phyloP scores from a whole-genome alignment of 371 early-diverging fungal species.

The Phascolomyces articulosus region DNA sequence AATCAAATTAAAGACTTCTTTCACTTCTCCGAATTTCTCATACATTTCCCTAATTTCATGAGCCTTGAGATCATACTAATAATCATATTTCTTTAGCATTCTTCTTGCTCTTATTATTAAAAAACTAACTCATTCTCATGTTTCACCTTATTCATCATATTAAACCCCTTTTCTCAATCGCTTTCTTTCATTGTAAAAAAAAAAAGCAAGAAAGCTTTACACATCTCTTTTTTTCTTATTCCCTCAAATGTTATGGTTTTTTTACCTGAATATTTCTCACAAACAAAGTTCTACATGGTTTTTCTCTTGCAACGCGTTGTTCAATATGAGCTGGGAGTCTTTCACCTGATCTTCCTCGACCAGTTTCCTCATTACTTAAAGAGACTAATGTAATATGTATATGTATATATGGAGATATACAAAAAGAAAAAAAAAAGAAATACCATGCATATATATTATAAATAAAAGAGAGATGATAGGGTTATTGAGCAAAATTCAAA shows the following conservation, averaged over 20 bases:
- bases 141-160: too few relatives aligned
- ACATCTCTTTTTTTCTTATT: too few relatives aligned
- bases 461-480: too few relatives aligned
- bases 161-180: too few relatives aligned
- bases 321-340: slow-evolving; percentile 42
- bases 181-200: too few relatives aligned
- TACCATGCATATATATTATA: too few relatives aligned
- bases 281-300: slow-evolving; percentile 57
- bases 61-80: slow-evolving; percentile 40
- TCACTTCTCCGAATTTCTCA: slow-evolving; percentile 53
- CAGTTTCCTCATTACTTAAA: slow-evolving; percentile 9
- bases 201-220: too few relatives aligned
- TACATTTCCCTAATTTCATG: slow-evolving; percentile 41
- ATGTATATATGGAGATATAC: background rate
- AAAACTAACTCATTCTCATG: too few relatives aligned
- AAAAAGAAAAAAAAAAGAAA: too few relatives aligned
- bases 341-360: slow-evolving; percentile 17
- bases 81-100: slow-evolving; percentile 1
- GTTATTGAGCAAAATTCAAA: too few relatives aligned
- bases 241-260: background rate
- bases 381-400: background rate
- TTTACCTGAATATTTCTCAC: slow-evolving; percentile 62
- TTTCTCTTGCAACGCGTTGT: slow-evolving; percentile 48
- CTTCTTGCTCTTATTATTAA: too few relatives aligned
- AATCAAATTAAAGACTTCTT: slow-evolving; percentile 51